Conservation (phyloP, 768 basidiomycete species). For the Mycena galopus region DNA sequence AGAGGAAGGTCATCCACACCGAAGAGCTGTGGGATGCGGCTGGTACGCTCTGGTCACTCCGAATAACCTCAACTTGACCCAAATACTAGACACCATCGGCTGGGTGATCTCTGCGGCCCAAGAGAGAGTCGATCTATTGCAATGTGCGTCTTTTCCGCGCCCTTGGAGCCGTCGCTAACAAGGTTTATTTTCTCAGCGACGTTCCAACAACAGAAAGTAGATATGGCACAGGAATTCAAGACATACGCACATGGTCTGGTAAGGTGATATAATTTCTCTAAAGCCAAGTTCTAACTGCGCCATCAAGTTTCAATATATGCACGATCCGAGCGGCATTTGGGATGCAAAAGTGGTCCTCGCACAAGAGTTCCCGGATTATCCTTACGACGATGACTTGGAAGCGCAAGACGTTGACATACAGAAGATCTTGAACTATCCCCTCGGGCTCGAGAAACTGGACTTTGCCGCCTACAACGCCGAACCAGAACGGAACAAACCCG, state of each 20-base stretch:
- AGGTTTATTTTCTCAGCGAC: slow-evolving; percentile 33
- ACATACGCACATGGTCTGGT: slow-evolving; percentile 46
- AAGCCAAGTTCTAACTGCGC: not conserved
- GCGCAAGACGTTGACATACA: slow-evolving; percentile 32
- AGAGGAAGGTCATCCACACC: slow-evolving; percentile 42
- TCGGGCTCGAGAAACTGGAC: slow-evolving; percentile 34
- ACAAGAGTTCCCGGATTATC: slow-evolving; percentile 37
- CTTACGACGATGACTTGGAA: slow-evolving; percentile 38
- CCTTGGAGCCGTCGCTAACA: not conserved
- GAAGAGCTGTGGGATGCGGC: slow-evolving; percentile 44
- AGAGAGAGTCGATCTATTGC: slow-evolving; percentile 42
- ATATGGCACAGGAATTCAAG: slow-evolving; percentile 41
- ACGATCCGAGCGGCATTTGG: slow-evolving; percentile 32
- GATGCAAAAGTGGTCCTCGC: slow-evolving; percentile 28
- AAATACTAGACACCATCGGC: slow-evolving; percentile 32
- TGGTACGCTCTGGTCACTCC: not conserved
- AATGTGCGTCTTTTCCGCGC: slow-evolving; percentile 36
- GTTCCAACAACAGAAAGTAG: slow-evolving; percentile 44
- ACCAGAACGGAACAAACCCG: not conserved
- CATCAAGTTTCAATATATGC: slow-evolving; percentile 31
- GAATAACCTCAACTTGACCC: not conserved
- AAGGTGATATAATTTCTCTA: not conserved
- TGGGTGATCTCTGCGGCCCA: slow-evolving; percentile 39
- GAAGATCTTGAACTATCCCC: slow-evolving; percentile 41
- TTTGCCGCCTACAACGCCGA: slow-evolving; percentile 36